A percentile compares a stretch with the other conserved stretches of the same genome.
These are phyloP conservation scores for Globisporangium nagaii DNA, from an alignment of 352 stramenopile genomes.

Conservation along the genomic window DNA sequence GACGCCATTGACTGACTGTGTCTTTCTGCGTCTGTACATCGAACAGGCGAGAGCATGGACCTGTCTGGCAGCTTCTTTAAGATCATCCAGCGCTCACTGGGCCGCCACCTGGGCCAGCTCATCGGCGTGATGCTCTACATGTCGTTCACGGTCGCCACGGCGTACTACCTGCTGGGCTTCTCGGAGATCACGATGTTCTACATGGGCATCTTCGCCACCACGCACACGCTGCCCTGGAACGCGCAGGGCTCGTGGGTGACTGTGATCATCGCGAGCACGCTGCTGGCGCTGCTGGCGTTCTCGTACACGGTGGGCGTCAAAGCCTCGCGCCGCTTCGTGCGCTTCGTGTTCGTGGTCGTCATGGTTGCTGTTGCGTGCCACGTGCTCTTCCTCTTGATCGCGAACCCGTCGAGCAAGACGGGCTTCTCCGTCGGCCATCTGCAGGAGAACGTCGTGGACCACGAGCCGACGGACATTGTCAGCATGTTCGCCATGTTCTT, in stretches of 20 bases:
- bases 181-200: constrained; percentile 43
- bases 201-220: constrained; percentile 16
- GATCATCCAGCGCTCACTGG: constrained; percentile 18
- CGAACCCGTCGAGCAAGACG: constrained; percentile 21
- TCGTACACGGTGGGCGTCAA: constrained; percentile 11
- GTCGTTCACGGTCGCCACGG: constrained; percentile 27
- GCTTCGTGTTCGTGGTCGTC: constrained; percentile 34
- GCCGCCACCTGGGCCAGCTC: constrained; percentile 24
- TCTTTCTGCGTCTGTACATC: neutral
- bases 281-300: constrained; percentile 17
- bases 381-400: constrained; percentile 25
- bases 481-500: constrained; percentile 42
- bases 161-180: constrained; percentile 48
- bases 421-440: constrained; percentile 21
- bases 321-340: constrained; percentile 15
- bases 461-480: constrained; percentile 11
- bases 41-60: constrained; percentile 8
- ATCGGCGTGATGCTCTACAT: constrained; percentile 33
- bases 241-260: constrained; percentile 25
- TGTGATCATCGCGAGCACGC: constrained; percentile 21
- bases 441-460: constrained; percentile 18
- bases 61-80: constrained; percentile 22
- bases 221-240: constrained; percentile 33
- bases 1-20: neutral
- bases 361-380: constrained; percentile 29